A percentile compares a stretch with the other conserved stretches of the same genome.
These are phyloP conservation scores for Penicillium rolfsii DNA, from an alignment of 2,329 filamentous ascomycete genomes.

Conservation along the genomic window DNA sequence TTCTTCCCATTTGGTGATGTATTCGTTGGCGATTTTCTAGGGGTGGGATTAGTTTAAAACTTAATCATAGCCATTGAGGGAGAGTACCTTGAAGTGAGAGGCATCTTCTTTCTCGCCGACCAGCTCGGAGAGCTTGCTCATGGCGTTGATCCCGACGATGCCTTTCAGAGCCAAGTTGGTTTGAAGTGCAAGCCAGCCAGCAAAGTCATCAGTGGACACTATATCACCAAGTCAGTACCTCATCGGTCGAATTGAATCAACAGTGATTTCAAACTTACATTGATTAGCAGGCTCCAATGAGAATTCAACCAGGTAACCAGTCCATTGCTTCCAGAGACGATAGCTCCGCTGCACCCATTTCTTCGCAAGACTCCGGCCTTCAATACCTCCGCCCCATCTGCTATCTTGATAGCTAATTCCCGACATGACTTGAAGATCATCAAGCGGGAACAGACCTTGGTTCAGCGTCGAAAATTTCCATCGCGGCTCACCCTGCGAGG, in stretches of 20 bases:
- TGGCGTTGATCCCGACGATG: constrained; percentile 78
- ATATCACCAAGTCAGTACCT: constrained; percentile 10
- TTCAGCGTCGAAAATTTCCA: constrained; percentile 28
- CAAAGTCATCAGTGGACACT: constrained; percentile 83
- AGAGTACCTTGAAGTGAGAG: constrained; percentile 58
- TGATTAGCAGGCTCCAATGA: constrained; percentile 75
- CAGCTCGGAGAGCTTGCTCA: constrained; percentile 69
- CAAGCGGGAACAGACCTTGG: constrained; percentile 52
- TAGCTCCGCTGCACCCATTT: constrained; percentile 73
- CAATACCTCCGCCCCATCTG: constrained; percentile 59
- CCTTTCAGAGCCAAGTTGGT: constrained; percentile 83
- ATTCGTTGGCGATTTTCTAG: constrained; percentile 63
- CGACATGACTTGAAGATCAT: constrained; percentile 52
- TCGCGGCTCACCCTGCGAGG: constrained; percentile 43
- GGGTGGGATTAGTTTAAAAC: neutral
- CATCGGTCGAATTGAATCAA: neutral
- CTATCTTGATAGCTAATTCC: constrained; percentile 64
- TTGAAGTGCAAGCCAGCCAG: constrained; percentile 75
- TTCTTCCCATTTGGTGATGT: constrained; percentile 72
- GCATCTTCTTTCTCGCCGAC: constrained; percentile 61
- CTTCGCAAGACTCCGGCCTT: constrained; percentile 60
- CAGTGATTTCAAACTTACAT: constrained; percentile 45
- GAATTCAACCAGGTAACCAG: constrained; percentile 74
- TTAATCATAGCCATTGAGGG: neutral
- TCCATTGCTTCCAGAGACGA: constrained; percentile 75